Conservation (phyloP, 163 green algal species). For the Chloromonas sp. region DNA sequence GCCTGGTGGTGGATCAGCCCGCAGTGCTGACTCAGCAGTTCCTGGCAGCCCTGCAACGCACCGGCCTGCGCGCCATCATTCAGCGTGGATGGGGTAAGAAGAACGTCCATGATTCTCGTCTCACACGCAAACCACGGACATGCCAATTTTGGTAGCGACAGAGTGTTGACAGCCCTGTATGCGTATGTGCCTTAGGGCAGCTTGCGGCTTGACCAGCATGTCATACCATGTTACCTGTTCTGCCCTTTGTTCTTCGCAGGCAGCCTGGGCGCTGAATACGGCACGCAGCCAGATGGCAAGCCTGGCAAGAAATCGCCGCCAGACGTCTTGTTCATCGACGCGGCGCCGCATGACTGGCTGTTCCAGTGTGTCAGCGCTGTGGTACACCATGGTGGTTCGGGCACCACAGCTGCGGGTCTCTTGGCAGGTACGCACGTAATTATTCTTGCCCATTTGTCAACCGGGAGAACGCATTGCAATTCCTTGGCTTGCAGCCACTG, state of each 20-base stretch:
- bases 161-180: too few relatives aligned
- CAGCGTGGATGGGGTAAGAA: conserved; percentile 43
- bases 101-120: too few relatives aligned
- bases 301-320: conserved; percentile 12
- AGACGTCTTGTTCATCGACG: conserved; percentile 40
- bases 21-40: conserved; percentile 39
- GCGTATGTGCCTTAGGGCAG: too few relatives aligned
- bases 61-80: conserved; percentile 33
- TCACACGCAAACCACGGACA: too few relatives aligned
- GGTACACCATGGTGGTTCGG: conserved; percentile 50
- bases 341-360: conserved; percentile 65
- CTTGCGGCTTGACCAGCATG: too few relatives aligned
- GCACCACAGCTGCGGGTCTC: conserved; percentile 60
- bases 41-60: conserved; percentile 24
- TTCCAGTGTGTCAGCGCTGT: conserved; percentile 59
- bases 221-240: too few relatives aligned
- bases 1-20: conserved; percentile 43
- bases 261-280: conserved; percentile 27
- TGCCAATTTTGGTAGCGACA: too few relatives aligned
- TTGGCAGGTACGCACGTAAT: background rate
- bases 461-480: background rate
- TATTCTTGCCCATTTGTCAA: background rate
- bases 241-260: conserved; percentile 1
- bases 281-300: background rate
- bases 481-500: background rate